Conservation (phyloP, 2,329 filamentous ascomycete genomes). For the Monilinia vaccinii-corymbosi region DNA sequence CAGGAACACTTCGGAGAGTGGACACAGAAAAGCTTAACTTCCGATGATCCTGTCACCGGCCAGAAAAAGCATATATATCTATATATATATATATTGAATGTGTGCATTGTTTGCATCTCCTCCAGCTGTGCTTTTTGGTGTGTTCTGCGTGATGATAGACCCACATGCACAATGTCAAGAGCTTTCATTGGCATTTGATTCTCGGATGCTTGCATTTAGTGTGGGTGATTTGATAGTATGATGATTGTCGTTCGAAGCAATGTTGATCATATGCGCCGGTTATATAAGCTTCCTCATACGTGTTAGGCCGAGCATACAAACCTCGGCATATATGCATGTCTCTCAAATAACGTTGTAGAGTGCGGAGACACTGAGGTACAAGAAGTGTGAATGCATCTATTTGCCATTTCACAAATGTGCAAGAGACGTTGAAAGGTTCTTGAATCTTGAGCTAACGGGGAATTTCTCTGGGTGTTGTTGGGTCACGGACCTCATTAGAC, state of each 20-base stretch:
- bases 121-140: neutral
- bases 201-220: neutral
- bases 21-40: neutral
- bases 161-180: constrained; percentile 1
- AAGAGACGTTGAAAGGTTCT: neutral
- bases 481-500: neutral
- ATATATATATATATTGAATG: constrained; percentile 1
- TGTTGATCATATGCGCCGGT: constrained; percentile 9
- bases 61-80: neutral
- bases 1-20: constrained; percentile 5
- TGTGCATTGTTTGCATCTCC: constrained; percentile 5
- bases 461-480: neutral
- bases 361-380: neutral
- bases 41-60: constrained; percentile 10
- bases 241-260: constrained; percentile 4
- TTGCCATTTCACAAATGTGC: neutral
- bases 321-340: constrained; percentile 2
- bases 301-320: neutral
- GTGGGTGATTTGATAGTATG: neutral
- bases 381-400: neutral
- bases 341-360: constrained; percentile 2
- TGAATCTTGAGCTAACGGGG: neutral
- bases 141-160: neutral
- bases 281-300: constrained; percentile 8
- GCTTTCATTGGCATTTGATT: constrained; percentile 1